Evolutionary conservation across 805 yeast genomes (phyloP), one percentile per base, ranked within the genome.

Genomic region (Sugiyamaella mastotermitis): DNA sequence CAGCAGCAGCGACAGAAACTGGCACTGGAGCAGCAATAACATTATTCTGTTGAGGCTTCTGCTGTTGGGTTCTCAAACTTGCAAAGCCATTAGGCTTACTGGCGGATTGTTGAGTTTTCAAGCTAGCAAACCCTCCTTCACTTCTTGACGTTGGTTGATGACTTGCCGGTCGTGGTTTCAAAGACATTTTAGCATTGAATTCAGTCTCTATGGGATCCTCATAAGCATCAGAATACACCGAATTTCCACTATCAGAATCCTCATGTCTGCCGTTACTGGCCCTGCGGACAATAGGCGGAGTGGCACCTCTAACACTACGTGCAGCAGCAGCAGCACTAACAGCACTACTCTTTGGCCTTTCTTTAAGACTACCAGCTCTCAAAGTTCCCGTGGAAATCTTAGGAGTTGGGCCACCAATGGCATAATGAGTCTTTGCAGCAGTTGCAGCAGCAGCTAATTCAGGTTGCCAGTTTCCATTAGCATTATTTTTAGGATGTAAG

Each of bases 221-320:
- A 22, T 37, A 33, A 13, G 51, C 49, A 25, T 49, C 53, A 11
- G 52, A 48, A 34, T 50, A 50, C 16, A 46, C 48, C 1, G 54
- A 50, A 25, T 43, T 34, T 5, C 48, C 47, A 18, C 45, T 31
- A 18, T 46, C 50, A 13, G 40, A 37, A 28, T 37, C 47, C 14
- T 36, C 35, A 31, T 44, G 40, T 11, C 35, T 25, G 11, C 33
- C 33, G 20, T 33, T 33, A 15, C 26, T 28, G 16, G 15, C 5
- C n/a, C 32, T 23, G 24, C 34, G n/a, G n/a, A n/a, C n/a, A n/a
- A n/a, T n/a, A 8, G 14, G 13, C 15, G 22, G 28, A 11, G 42
- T 14, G 27, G 27, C 8, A 8, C 27, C 21, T 27, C 6, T 31
- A 14, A n/a, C n/a, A n/a, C 37, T 13, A 9, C 18, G 16, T n/a